Evolutionary conservation across 768 basidiomycete genomes (phyloP), one percentile per base, ranked within the genome.

Genomic region (Infundibulicybe gibba): DNA sequence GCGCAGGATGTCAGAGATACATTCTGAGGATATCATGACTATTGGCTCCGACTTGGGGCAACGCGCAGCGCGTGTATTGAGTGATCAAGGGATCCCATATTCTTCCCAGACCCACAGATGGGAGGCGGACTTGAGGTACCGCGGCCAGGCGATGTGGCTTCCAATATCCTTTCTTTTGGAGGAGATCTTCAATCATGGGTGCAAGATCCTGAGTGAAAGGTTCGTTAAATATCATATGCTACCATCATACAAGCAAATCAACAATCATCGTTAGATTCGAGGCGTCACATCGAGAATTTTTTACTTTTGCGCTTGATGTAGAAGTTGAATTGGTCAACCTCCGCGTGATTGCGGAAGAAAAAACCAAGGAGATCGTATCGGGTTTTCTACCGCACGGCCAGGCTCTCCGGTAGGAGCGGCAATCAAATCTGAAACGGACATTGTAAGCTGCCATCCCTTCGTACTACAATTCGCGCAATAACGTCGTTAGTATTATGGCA

Each of bases 71-170:
- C 41, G 50, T 19, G 48, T 59, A 3, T 50, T 64, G 14, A 50
- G 51, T 15, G 48, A 48, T 34, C 60, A 64, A 49, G 61, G 55
- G 12, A 49, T 62, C 16, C 34, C 41, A 17, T 20, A 3, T 20
- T 40, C 14, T 38, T 43, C 38, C 12, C 58, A 56, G 35, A 43
- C 16, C 10, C 44, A 49, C 21, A 47, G 44, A 17, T 63, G 55
- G 43, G 60, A 61, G 45, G 58, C 55, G 12, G 63, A 64, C 44
- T 51, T 62, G 50, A 54, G 63, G 19, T 64, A 60, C 40, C 50
- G 52, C 6, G 62, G 62, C 12, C 62, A 63, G 50, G 62, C 60
- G 5, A 53, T 58, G 8, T 56, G 45, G 32, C 47, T 63, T 12
- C 51, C 60, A 2, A 56, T 63, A 8, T 17, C 44, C 2, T 63